These are phyloP conservation scores for Potentilla sterilis DNA, from an alignment of 306 rosid species.

Conservation along the genomic window DNA sequence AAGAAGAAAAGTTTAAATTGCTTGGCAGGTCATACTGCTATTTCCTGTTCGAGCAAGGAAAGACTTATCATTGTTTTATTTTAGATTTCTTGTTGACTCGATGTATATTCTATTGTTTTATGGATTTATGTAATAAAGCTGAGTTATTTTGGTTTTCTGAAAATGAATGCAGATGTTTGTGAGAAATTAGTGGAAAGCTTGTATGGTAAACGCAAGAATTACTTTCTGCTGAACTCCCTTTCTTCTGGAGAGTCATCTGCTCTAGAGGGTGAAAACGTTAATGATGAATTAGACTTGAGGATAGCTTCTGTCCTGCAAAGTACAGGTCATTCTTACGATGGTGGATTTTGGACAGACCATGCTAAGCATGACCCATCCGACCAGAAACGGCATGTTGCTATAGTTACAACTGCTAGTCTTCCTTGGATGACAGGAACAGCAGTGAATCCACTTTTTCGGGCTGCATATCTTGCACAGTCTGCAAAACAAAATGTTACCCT, in stretches of 20 bases:
- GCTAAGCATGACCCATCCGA: slow-evolving; percentile 53
- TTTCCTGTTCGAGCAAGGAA: not conserved
- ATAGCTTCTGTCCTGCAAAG: slow-evolving; percentile 93
- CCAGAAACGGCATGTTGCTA: slow-evolving; percentile 80
- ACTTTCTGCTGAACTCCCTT: slow-evolving; percentile 47
- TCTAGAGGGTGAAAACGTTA: slow-evolving; percentile 61
- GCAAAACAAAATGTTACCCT: slow-evolving; percentile 79
- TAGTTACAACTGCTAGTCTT: slow-evolving; percentile 97
- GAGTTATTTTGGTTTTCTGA: slow-evolving; percentile 24
- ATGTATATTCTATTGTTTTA: not conserved
- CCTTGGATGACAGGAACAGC: slow-evolving; percentile 99
- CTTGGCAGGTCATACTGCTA: not conserved
- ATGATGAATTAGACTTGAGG: slow-evolving; percentile 80
- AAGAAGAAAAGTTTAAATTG: not conserved
- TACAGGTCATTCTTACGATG: slow-evolving; percentile 84
- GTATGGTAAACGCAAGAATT: slow-evolving; percentile 78
- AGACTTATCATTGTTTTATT: not conserved
- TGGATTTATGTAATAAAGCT: not conserved
- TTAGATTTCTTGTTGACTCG: not conserved
- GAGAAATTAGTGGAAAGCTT: slow-evolving; percentile 88
- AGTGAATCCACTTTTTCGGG: slow-evolving; percentile 93
- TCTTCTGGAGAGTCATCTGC: slow-evolving; percentile 63
- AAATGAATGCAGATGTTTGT: slow-evolving; percentile 65
- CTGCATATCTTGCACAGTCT: slow-evolving; percentile 85
- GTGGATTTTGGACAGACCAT: slow-evolving; percentile 85